Percentiles rank a stretch among this genome's conserved stretches.
Conservation (phyloP, 2,329 filamentous ascomycete genomes). For the Graphilbum ipis-grandicollis region DNA sequence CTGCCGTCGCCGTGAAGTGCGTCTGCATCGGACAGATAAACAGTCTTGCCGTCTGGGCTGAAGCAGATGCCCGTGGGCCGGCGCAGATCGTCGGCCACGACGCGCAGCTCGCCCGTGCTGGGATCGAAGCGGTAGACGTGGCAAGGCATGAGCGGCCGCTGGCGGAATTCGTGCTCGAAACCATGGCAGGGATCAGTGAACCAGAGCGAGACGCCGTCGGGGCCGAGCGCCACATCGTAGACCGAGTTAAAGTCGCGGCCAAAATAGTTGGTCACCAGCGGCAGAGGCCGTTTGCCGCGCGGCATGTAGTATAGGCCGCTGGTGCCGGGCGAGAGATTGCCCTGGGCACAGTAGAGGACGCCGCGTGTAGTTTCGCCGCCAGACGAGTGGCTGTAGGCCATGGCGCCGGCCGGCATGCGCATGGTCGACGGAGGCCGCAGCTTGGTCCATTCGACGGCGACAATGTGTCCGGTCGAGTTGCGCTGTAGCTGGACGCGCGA, state of each 20-base stretch:
- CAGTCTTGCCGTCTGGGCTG: conserved; percentile 17
- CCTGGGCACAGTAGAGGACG: conserved; percentile 13
- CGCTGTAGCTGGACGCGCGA: conserved; percentile 21
- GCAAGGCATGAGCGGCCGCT: conserved; percentile 23
- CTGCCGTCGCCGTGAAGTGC: conserved; percentile 14
- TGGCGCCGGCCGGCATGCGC: conserved; percentile 42
- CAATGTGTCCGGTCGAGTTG: conserved; percentile 11
- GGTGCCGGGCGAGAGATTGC: conserved; percentile 6
- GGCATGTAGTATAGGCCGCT: conserved; percentile 23
- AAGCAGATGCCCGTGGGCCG: conserved; percentile 24
- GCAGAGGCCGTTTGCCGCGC: conserved; percentile 13
- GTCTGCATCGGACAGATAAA: conserved; percentile 26
- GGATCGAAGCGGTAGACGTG: conserved; percentile 30
- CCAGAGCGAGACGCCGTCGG: conserved; percentile 26
- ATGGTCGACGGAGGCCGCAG: conserved; percentile 23
- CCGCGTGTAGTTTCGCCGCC: conserved; percentile 1
- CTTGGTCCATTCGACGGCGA: conserved; percentile 21
- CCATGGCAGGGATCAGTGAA: conserved; percentile 30
- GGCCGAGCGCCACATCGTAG: conserved; percentile 21
- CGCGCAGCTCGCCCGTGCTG: conserved; percentile 21
- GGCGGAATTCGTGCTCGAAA: conserved; percentile 25
- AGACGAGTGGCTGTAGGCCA: conserved; percentile 22
- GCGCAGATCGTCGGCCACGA: conserved; percentile 27
- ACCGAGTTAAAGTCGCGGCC: conserved; percentile 29
- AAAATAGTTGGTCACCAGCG: conserved; percentile 24